Percentiles rank a stretch among this genome's conserved stretches.
Conservation (phyloP, 2,329 filamentous ascomycete species). For the Epichloe hybrida region DNA sequence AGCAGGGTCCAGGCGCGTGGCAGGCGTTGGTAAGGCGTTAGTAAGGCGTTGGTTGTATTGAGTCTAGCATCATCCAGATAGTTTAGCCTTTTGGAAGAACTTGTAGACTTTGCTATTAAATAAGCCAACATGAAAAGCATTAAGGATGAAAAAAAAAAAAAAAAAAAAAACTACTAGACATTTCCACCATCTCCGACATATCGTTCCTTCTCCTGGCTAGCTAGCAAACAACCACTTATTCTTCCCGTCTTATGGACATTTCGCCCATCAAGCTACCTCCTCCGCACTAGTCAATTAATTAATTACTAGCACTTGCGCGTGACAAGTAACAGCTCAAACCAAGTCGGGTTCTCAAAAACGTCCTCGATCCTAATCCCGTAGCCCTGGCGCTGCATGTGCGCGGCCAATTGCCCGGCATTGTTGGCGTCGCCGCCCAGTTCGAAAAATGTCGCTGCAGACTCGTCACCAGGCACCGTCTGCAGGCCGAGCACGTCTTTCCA, state of each 20-base stretch:
- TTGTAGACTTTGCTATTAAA: too few species aligned
- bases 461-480: not conserved
- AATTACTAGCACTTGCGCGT: not conserved
- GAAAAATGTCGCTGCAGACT: not conserved
- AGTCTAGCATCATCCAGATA: too few species aligned
- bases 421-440: not conserved
- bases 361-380: not conserved
- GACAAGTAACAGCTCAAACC: not conserved
- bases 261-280: not conserved
- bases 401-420: slow-evolving; percentile 1
- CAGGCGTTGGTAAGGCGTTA: too few species aligned
- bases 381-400: slow-evolving; percentile 1
- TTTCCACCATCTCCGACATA: not conserved
- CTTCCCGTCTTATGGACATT: too few species aligned
- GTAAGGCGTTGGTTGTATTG: too few species aligned
- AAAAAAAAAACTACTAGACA: too few species aligned
- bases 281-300: not conserved
- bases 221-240: too few species aligned
- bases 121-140: too few species aligned
- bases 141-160: too few species aligned
- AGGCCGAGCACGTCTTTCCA: not conserved
- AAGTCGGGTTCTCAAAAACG: not conserved
- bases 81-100: too few species aligned
- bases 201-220: too few species aligned
- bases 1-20: too few species aligned